These are phyloP conservation scores for Camillea tinctor DNA, from an alignment of 2,329 filamentous ascomycete genomes.

Conservation along the genomic window DNA sequence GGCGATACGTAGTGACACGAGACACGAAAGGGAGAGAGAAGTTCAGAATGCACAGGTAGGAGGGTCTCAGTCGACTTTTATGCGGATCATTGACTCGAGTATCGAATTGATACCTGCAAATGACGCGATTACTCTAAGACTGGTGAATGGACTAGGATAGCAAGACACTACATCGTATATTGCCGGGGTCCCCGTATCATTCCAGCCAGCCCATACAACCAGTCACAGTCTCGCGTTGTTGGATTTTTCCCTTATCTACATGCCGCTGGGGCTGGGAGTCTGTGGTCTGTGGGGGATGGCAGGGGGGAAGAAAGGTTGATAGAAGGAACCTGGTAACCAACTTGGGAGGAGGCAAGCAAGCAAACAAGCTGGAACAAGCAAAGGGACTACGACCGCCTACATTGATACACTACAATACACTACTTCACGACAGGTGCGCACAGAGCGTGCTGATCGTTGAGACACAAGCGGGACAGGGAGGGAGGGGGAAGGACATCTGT, in stretches of 20 bases:
- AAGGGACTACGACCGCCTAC: too few species aligned
- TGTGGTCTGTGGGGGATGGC: too few species aligned
- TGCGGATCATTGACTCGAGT: slow-evolving; percentile 10
- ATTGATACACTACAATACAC: too few species aligned
- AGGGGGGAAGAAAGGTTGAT: too few species aligned
- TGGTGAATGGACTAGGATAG: slow-evolving; percentile 9
- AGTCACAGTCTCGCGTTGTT: slow-evolving; percentile 14
- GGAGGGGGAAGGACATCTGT: too few species aligned
- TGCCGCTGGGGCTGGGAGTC: too few species aligned
- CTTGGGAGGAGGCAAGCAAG: too few species aligned
- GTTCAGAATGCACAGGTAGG: not conserved
- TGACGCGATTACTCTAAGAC: not conserved
- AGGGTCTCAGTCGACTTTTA: slow-evolving; percentile 13
- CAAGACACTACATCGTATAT: slow-evolving; percentile 11
- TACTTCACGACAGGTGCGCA: not conserved
- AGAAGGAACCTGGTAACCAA: too few species aligned
- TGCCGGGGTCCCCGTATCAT: slow-evolving; percentile 22
- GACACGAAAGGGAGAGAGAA: slow-evolving; percentile 6
- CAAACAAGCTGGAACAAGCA: too few species aligned
- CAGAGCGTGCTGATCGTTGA: not conserved
- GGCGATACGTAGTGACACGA: slow-evolving; percentile 1
- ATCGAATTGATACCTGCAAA: too few species aligned
- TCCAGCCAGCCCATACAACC: slow-evolving; percentile 15
- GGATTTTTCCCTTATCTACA: too few species aligned
- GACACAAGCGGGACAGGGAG: too few species aligned